These are phyloP conservation scores for Pseudogymnoascus sp. DNA, from an alignment of 2,329 filamentous ascomycete genomes.

Conservation along the genomic window DNA sequence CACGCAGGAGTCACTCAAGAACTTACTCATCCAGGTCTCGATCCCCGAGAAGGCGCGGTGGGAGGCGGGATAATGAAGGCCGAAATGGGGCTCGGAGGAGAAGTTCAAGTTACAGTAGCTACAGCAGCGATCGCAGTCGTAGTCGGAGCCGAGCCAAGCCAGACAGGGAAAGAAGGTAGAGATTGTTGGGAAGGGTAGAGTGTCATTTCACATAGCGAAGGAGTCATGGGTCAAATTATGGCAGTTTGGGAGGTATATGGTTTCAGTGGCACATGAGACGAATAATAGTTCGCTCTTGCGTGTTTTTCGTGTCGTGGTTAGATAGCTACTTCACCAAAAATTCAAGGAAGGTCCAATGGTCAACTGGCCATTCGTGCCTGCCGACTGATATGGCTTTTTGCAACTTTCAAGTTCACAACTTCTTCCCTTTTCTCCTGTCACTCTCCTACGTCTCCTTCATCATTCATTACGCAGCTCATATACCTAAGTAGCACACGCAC, in stretches of 20 bases:
- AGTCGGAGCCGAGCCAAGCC: constrained; percentile 25
- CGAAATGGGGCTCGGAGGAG: constrained; percentile 37
- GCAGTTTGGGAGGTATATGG: not conserved
- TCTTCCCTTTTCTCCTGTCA: not conserved
- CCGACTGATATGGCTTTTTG: not conserved
- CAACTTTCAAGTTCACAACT: not conserved
- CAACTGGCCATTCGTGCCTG: not conserved
- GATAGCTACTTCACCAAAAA: not conserved
- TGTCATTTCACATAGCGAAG: constrained; percentile 20
- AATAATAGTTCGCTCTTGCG: not conserved
- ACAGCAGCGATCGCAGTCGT: constrained; percentile 42
- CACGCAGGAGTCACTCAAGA: constrained; percentile 33
- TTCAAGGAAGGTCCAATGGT: constrained; percentile 1
- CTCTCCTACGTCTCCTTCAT: not conserved
- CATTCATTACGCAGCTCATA: not conserved
- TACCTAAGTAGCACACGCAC: not conserved
- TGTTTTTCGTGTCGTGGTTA: not conserved
- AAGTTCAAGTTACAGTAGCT: constrained; percentile 57
- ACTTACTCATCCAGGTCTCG: constrained; percentile 35
- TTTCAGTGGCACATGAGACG: not conserved
- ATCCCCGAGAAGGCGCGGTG: constrained; percentile 25
- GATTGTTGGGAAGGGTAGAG: not conserved
- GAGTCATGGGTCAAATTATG: constrained; percentile 20
- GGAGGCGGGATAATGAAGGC: constrained; percentile 24
- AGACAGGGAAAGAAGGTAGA: constrained; percentile 23